Conservation (phyloP, 2,329 filamentous ascomycete species). For the Arthrinium phaeospermum region DNA sequence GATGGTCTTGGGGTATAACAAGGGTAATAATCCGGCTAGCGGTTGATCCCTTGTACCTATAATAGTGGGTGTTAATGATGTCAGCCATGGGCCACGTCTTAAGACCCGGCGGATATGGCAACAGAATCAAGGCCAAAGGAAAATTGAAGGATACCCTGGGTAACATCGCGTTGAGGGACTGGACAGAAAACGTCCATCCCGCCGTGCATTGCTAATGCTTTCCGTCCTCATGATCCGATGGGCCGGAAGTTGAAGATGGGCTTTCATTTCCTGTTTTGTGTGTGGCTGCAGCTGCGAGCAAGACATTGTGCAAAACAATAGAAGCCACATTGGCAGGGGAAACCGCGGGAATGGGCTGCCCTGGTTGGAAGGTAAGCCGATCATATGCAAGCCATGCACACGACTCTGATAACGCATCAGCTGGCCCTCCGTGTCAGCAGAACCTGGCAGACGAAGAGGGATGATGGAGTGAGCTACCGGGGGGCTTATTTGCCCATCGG, state of each 20-base stretch:
- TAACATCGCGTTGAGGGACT: conserved; percentile 5
- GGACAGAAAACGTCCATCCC: not conserved
- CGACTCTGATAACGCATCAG: not conserved
- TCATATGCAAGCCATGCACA: conserved; percentile 4
- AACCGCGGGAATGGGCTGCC: not conserved
- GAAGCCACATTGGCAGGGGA: conserved; percentile 11
- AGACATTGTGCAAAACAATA: conserved; percentile 16
- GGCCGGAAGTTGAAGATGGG: not conserved
- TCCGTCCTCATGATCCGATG: conserved; percentile 1
- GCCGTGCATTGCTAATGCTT: not conserved
- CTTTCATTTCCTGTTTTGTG: conserved; percentile 3
- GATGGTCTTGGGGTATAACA: not conserved
- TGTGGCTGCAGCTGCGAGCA: not conserved
- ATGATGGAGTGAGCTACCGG: not conserved
- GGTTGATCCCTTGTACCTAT: not conserved
- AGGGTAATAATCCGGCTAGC: conserved; percentile 1
- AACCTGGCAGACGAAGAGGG: not conserved
- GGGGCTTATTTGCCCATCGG: not conserved
- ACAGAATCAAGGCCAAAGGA: conserved; percentile 6
- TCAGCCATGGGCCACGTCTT: conserved; percentile 8
- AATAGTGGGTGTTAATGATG: conserved; percentile 12
- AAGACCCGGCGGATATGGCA: conserved; percentile 3
- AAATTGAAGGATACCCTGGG: not conserved
- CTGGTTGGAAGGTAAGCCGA: not conserved
- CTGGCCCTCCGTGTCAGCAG: conserved; percentile 1